Evolutionary conservation across 768 basidiomycete genomes (phyloP).

Genomic region (Solioccasus polychromus): DNA sequence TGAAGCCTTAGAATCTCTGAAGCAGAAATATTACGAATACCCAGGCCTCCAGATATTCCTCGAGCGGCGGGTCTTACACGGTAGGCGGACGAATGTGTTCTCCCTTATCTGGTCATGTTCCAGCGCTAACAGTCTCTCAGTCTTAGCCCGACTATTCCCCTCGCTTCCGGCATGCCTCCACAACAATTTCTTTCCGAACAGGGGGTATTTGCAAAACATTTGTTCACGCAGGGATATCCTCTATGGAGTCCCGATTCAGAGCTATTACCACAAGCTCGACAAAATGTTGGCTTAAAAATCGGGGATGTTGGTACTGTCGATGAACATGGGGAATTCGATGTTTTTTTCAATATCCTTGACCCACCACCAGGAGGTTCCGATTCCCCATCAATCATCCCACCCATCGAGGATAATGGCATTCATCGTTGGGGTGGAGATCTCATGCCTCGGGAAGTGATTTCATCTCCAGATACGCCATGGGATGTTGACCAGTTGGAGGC

Average conservation of each 20-base stretch:
- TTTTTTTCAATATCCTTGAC: neutral
- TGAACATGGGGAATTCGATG: neutral
- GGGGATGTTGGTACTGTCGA: neutral
- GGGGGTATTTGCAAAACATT: neutral
- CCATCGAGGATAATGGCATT: neutral
- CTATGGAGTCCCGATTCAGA: neutral
- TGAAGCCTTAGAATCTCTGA: no score
- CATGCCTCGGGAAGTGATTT: neutral
- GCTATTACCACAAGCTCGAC: neutral
- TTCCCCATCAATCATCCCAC: neutral
- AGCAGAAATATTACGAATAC: no score
- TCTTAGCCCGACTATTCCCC: no score
- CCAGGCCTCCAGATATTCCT: no score
- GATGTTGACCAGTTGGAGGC: neutral
- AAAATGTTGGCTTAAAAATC: neutral
- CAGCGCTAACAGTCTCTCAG: no score
- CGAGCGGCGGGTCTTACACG: no score
- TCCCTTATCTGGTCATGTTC: no score
- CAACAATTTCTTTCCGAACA: constrained; percentile 1
- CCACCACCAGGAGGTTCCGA: neutral
- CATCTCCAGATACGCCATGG: neutral
- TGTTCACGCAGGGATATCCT: neutral
- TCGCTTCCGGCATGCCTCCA: no score
- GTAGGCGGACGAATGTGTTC: no score
- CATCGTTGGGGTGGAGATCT: neutral